Evolutionary conservation across 306 rosid species (phyloP).

Genomic region (Inga leiocalycina): DNA sequence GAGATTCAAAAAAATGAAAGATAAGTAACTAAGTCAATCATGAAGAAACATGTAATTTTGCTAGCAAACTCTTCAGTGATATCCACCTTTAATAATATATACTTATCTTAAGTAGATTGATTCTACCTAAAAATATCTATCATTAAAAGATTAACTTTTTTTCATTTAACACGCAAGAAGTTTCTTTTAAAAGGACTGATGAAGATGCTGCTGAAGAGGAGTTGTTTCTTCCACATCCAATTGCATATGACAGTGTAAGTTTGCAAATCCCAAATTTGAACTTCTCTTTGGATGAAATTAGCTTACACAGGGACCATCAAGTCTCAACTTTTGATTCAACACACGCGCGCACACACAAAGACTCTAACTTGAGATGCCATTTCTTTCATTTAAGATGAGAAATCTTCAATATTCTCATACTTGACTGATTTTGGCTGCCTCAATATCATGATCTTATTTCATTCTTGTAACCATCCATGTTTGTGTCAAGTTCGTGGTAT

Average conservation of each 20-base stretch:
- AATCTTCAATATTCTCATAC: not conserved
- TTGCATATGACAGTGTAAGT: conserved; percentile 49
- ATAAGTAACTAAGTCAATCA: not conserved
- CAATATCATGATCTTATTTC: not conserved
- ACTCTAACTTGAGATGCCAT: not conserved
- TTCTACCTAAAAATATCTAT: not conserved
- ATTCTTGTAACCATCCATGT: not conserved
- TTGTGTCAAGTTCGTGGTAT: not conserved
- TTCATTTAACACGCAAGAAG: conserved; percentile 21
- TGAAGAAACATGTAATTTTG: not conserved
- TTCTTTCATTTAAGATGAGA: not conserved
- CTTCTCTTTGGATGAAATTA: too few relatives aligned
- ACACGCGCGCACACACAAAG: not conserved
- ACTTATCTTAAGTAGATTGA: not conserved
- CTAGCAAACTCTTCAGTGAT: not conserved
- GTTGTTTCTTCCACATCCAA: conserved; percentile 52
- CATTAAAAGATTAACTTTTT: not conserved
- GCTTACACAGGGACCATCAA: not conserved
- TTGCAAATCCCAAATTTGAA: conserved; percentile 25
- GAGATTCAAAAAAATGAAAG: not conserved
- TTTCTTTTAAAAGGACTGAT: conserved; percentile 62
- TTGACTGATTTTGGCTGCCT: not conserved
- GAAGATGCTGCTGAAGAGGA: conserved; percentile 74
- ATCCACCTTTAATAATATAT: not conserved
- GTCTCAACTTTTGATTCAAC: too few relatives aligned